These are phyloP conservation scores for Aureobasidium lini DNA, from an alignment of 2,329 filamentous ascomycete species.

Conservation along the genomic window DNA sequence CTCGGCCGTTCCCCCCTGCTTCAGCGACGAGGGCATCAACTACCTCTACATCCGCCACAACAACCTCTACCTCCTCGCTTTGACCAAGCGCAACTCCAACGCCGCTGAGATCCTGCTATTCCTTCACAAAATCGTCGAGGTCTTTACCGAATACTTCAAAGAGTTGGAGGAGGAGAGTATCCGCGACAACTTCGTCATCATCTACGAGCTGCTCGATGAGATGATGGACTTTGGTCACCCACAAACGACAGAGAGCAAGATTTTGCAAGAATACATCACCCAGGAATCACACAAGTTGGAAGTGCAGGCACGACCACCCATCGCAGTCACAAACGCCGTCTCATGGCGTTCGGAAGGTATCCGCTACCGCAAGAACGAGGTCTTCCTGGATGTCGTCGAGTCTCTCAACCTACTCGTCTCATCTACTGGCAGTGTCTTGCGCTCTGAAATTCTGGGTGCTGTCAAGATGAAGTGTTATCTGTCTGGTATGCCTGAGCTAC, in stretches of 20 bases:
- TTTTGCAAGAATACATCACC: slow-evolving; percentile 92
- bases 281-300: slow-evolving; percentile 99
- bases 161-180: slow-evolving; percentile 98
- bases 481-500: slow-evolving; percentile 93
- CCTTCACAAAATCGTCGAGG: slow-evolving; percentile 95
- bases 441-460: slow-evolving; percentile 91
- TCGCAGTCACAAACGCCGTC: slow-evolving; percentile 96
- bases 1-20: slow-evolving; percentile 92
- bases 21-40: slow-evolving; percentile 98
- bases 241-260: slow-evolving; percentile 97
- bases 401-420: slow-evolving; percentile 93
- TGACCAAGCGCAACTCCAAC: slow-evolving; percentile 98
- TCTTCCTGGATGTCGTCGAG: slow-evolving; percentile 96
- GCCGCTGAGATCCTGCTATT: slow-evolving; percentile 97
- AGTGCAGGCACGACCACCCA: slow-evolving; percentile 89
- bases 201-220: slow-evolving; percentile 96
- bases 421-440: slow-evolving; percentile 86
- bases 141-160: slow-evolving; percentile 99
- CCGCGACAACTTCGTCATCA: slow-evolving; percentile 97
- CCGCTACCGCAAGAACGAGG: slow-evolving; percentile 97
- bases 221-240: slow-evolving; percentile 99
- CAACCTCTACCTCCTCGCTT: slow-evolving; percentile 94
- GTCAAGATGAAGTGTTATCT: slow-evolving; percentile 99
- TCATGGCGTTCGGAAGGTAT: slow-evolving; percentile 98
- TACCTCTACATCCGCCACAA: slow-evolving; percentile 99